Evolutionary conservation across 2,329 filamentous ascomycete genomes (phyloP), one percentile per base, ranked within the genome.

Genomic region (Pseudogymnoascus sp.): DNA sequence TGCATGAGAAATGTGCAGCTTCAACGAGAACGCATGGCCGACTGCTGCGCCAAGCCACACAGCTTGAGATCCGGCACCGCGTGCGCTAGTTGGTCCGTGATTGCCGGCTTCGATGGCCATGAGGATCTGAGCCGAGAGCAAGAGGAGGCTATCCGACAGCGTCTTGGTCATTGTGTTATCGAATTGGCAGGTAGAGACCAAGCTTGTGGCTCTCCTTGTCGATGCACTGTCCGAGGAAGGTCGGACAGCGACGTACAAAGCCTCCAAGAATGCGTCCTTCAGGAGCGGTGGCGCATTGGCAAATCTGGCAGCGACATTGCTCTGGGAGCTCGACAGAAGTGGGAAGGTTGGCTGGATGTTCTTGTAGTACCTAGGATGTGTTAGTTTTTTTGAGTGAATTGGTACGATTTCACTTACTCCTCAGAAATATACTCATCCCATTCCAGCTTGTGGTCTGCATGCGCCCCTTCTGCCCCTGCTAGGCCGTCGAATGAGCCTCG

Each of bases 281-380:
- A 90, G 77, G 3, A 78, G 72, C 1, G 77, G 68, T 0, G 85
- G 81, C 66, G 84, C 86, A 51, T 81, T 79, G 2, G 77, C 76
- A 17, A 91, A 73, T 17, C 84, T 77, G 7, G 78, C 77, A 62
- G 83, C 80, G 8, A 89, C 72, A n/a, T 79, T 78, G 12, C 75
- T 73, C 68, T 82, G 85, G 61, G 75, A 83, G 60, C 78, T 78
- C 1, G 87, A 81, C 10, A 91, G 76, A 48, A 91, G 77, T 0
- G 88, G 88, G 63, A 89, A 86, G 3, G 83, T 82, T 12, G 84
- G 84, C 67, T 91, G 87, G 17, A 91, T 82, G 12, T 82, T 76
- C 4, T 78, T 78, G 61, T 89, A 80, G 67, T 90, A 91, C 65
- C 83, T 86, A 62, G 7, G 10, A n/a, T 15, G 48, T n/a, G 60